These are phyloP conservation scores for Aspergillus hortae DNA, from an alignment of 2,329 filamentous ascomycete species.

Conservation along the genomic window DNA sequence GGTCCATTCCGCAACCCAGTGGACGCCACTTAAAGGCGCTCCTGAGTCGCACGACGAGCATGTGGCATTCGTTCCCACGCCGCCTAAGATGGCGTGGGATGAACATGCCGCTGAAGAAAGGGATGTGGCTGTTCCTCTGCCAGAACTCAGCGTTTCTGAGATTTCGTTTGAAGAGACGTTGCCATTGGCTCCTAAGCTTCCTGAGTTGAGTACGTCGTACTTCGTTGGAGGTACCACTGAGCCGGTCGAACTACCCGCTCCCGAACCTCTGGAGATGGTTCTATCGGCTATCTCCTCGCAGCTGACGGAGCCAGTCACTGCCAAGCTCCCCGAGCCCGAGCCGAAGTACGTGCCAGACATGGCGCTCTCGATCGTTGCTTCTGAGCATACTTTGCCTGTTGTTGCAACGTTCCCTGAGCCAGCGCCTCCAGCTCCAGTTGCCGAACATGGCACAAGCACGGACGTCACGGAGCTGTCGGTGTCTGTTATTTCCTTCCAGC, in stretches of 20 bases:
- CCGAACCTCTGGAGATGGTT: conserved; percentile 19
- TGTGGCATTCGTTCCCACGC: conserved; percentile 31
- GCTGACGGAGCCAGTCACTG: conserved; percentile 19
- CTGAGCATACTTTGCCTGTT: conserved; percentile 24
- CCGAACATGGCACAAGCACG: conserved; percentile 17
- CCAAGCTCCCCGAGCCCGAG: conserved; percentile 11
- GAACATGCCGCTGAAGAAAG: conserved; percentile 18
- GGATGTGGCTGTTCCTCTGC: conserved; percentile 17
- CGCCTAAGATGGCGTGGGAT: conserved; percentile 42
- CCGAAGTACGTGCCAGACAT: conserved; percentile 17
- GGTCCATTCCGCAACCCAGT: conserved; percentile 42
- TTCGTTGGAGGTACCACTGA: conserved; percentile 27
- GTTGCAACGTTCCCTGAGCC: conserved; percentile 18
- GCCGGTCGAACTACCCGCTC: conserved; percentile 20
- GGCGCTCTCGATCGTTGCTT: conserved; percentile 22
- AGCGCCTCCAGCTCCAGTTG: conserved; percentile 11
- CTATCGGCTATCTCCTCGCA: conserved; percentile 36
- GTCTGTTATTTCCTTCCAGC: conserved; percentile 28
- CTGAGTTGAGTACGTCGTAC: conserved; percentile 32
- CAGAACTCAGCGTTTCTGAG: conserved; percentile 28
- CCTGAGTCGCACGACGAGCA: conserved; percentile 22
- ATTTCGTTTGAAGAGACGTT: conserved; percentile 33
- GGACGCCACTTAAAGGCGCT: conserved; percentile 33
- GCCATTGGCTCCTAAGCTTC: conserved; percentile 41
- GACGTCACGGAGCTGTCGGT: conserved; percentile 19